A percentile compares a stretch with the other conserved stretches of the same genome.
Conservation (phyloP, 208 protist species). For the Wallacemonas rigidus region DNA sequence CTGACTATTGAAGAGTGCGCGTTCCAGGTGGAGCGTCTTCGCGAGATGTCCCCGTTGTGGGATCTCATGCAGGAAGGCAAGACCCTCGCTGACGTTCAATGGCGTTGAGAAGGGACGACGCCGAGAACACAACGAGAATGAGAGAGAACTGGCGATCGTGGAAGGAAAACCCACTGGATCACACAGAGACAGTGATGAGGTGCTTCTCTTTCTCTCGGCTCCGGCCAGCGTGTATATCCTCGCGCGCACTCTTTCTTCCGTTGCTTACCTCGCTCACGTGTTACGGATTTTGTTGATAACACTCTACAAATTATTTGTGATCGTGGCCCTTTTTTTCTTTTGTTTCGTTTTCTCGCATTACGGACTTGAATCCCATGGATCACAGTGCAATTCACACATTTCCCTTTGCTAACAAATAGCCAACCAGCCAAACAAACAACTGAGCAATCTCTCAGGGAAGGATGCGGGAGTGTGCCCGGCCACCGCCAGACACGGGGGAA, state of each 20-base stretch:
- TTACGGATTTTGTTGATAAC: background rate
- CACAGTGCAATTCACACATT: slow-evolving; percentile 1
- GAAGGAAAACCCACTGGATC: too few relatives aligned
- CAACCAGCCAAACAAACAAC: background rate
- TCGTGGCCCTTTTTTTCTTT: slow-evolving; percentile 16
- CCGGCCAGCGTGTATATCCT: too few relatives aligned
- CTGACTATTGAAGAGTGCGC: slow-evolving; percentile 88
- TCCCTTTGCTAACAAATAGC: slow-evolving; percentile 1
- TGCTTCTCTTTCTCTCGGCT: too few relatives aligned
- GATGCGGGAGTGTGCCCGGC: too few relatives aligned
- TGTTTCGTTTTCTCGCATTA: slow-evolving; percentile 7
- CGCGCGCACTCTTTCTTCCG: too few relatives aligned
- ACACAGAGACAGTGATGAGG: too few relatives aligned
- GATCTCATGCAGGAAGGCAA: slow-evolving; percentile 98
- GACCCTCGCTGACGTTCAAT: slow-evolving; percentile 86
- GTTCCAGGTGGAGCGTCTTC: slow-evolving; percentile 93
- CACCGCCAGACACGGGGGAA: too few relatives aligned
- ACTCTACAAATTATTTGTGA: background rate
- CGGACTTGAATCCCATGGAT: background rate
- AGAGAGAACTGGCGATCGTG: background rate
- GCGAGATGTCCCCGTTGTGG: slow-evolving; percentile 98
- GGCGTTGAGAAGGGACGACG: slow-evolving; percentile 45
- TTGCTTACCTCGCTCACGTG: too few relatives aligned
- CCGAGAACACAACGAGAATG: background rate
- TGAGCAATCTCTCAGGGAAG: background rate